phyloP scores from a whole-genome alignment of 1,284 basidiomycete genomes.

The Moesziomyces sp. region DNA sequence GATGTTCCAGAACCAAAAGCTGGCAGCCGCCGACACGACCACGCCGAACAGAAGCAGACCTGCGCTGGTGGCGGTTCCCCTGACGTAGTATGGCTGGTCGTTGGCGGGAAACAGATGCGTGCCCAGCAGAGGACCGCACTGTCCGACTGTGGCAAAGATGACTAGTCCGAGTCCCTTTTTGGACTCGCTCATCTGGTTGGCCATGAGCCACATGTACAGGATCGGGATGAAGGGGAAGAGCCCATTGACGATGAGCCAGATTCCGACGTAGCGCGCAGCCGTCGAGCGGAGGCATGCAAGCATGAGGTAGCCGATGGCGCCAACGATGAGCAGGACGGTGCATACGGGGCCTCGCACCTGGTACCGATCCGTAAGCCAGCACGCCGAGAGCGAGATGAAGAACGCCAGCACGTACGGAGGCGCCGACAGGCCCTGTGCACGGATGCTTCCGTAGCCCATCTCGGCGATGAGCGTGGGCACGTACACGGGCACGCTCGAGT shows the following conservation, averaged over 20 bases:
- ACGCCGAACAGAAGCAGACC: constrained; percentile 45
- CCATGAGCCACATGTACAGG: constrained; percentile 57
- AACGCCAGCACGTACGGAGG: constrained; percentile 62
- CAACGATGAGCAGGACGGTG: constrained; percentile 46
- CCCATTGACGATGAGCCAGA: constrained; percentile 53
- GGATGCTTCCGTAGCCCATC: constrained; percentile 57
- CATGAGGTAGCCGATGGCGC: constrained; percentile 58
- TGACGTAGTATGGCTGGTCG: constrained; percentile 53
- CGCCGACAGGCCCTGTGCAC: constrained; percentile 52
- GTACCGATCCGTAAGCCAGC: constrained; percentile 44
- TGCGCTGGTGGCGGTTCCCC: constrained; percentile 48
- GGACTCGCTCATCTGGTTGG: constrained; percentile 53
- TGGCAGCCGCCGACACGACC: constrained; percentile 21
- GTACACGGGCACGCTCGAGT: constrained; percentile 62
- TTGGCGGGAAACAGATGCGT: constrained; percentile 53
- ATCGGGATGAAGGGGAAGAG: constrained; percentile 62
- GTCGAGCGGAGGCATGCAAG: constrained; percentile 46
- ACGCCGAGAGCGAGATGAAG: constrained; percentile 29
- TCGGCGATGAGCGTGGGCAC: constrained; percentile 58
- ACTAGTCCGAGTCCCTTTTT: constrained; percentile 52
- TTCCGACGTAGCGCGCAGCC: constrained; percentile 40
- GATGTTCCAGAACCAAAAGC: constrained; percentile 27
- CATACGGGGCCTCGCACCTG: constrained; percentile 55
- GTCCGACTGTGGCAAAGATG: constrained; percentile 59
- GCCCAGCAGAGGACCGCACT: constrained; percentile 57